A percentile compares a stretch with the other conserved stretches of the same genome.
Conservation (phyloP, 2,329 filamentous ascomycete species). For the Hypomyces perniciosus region DNA sequence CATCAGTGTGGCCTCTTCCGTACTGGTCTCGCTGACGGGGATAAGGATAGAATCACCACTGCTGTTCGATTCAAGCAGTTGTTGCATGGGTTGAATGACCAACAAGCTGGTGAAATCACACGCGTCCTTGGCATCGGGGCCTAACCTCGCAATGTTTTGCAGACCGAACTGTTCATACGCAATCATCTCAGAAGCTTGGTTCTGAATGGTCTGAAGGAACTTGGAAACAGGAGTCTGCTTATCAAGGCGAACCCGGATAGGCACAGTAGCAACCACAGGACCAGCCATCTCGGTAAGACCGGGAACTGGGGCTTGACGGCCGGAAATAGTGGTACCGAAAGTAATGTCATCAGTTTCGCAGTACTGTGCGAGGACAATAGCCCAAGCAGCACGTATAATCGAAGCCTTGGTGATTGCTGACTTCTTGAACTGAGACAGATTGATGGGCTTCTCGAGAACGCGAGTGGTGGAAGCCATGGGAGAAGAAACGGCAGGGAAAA, state of each 20-base stretch:
- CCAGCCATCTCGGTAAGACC: constrained; percentile 18
- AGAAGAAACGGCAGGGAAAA: constrained; percentile 7
- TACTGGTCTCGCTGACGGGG: background rate
- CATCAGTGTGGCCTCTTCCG: background rate
- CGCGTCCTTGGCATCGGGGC: constrained; percentile 12
- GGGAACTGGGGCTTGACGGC: constrained; percentile 17
- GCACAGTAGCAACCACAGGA: constrained; percentile 17
- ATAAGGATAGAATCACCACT: background rate
- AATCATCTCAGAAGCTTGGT: constrained; percentile 16
- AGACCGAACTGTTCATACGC: constrained; percentile 19
- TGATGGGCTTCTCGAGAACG: background rate
- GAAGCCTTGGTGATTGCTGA: constrained; percentile 17
- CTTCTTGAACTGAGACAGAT: background rate
- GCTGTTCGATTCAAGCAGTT: background rate
- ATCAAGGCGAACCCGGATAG: constrained; percentile 10
- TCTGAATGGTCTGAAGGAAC: constrained; percentile 12
- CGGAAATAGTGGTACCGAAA: constrained; percentile 18
- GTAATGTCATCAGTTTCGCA: constrained; percentile 15
- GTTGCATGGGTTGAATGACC: constrained; percentile 14
- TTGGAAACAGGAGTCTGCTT: background rate
- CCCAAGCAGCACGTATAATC: constrained; percentile 11
- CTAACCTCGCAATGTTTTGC: constrained; percentile 18
- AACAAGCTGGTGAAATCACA: constrained; percentile 19
- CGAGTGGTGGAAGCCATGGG: background rate
- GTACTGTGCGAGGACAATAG: too few relatives aligned